Evolutionary conservation across 2,329 filamentous ascomycete species (phyloP).

Genomic region (Exophiala aquamarina): DNA sequence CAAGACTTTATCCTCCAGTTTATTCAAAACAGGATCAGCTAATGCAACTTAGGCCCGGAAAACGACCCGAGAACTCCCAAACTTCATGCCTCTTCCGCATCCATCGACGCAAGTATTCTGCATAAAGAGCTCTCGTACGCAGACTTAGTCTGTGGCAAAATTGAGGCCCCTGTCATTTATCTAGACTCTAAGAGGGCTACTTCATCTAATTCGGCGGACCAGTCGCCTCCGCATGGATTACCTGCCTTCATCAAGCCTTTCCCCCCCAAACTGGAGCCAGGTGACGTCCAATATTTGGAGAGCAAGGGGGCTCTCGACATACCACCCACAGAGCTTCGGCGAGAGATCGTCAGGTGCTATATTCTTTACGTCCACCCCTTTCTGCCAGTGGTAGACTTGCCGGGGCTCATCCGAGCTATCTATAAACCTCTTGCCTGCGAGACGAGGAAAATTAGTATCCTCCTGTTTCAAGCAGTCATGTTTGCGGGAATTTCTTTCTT

Average conservation of each 20-base stretch:
- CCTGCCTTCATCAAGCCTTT: slow-evolving; percentile 75
- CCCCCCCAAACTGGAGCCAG: slow-evolving; percentile 76
- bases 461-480: slow-evolving; percentile 93
- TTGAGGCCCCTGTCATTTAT: background rate
- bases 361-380: slow-evolving; percentile 89
- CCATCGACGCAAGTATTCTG: background rate
- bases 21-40: background rate
- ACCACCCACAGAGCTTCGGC: slow-evolving; percentile 68
- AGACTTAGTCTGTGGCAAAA: background rate
- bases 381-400: slow-evolving; percentile 79
- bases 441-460: slow-evolving; percentile 77
- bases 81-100: background rate
- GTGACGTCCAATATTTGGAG: slow-evolving; percentile 79
- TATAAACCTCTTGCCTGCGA: slow-evolving; percentile 67
- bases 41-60: background rate
- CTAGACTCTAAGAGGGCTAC: background rate
- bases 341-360: slow-evolving; percentile 76
- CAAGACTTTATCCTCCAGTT: background rate
- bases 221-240: slow-evolving; percentile 63
- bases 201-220: background rate
- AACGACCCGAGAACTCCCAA: background rate
- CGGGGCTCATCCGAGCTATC: slow-evolving; percentile 58
- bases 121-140: slow-evolving; percentile 1
- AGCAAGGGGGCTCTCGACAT: slow-evolving; percentile 81
- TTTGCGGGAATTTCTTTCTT: slow-evolving; percentile 89